Evolutionary conservation across 495 filamentous ascomycete species (phyloP).

Genomic region (Xylaria palmicola): DNA sequence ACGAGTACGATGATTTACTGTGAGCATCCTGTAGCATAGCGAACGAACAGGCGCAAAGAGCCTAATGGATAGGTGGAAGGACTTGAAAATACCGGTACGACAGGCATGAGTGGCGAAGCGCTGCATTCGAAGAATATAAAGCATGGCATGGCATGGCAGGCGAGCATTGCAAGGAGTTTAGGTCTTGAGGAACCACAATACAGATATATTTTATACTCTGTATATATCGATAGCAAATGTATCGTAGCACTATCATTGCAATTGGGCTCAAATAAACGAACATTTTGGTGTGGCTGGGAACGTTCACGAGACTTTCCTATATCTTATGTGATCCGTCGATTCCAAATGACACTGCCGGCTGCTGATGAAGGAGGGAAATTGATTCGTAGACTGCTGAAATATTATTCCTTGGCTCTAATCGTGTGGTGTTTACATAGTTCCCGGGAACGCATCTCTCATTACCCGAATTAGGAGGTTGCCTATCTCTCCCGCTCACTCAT

Average conservation of each 20-base stretch:
- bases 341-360: too few species aligned
- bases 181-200: too few species aligned
- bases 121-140: constrained; percentile 10
- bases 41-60: not conserved
- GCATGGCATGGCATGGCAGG: constrained; percentile 11
- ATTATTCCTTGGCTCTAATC: too few species aligned
- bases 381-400: too few species aligned
- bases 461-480: not conserved
- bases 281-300: not conserved
- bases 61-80: too few species aligned
- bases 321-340: too few species aligned
- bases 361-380: too few species aligned
- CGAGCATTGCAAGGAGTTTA: not conserved
- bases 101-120: constrained; percentile 16
- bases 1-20: constrained; percentile 52
- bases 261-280: not conserved
- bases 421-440: not conserved
- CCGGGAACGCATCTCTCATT: not conserved
- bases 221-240: not conserved
- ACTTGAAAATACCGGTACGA: too few species aligned
- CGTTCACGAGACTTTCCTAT: not conserved
- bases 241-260: not conserved
- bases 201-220: too few species aligned
- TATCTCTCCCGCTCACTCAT: not conserved
- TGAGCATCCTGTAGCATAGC: not conserved